Evolutionary conservation across 345 rosid species (phyloP), one percentile per base, ranked within the genome.

Genomic region (Bruguiera sexangula): DNA sequence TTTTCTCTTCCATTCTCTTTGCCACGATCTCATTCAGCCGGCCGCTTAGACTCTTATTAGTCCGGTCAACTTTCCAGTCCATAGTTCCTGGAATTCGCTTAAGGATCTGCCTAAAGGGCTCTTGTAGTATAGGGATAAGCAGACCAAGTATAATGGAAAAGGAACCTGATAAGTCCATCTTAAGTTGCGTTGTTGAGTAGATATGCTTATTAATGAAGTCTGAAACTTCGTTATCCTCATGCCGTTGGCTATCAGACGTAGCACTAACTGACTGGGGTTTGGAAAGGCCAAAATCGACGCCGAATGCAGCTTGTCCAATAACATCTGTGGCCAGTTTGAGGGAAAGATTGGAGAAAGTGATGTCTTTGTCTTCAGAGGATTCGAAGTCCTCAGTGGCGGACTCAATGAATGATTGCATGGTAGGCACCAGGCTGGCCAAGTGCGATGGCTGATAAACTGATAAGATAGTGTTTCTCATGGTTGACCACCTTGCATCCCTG

Each of bases 361-460:
- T 62, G 75, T 89, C 97, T 60, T 73, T 68, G 50, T 78, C 73
- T 22, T 51, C 18, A 5, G 69, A 74, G 6, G 84, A 74, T 3
- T 76, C 73, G 53, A 94, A 87, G 70, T 80, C 80, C 37, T 77
- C 78, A 32, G 88, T 85, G 18, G 96, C 90, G 48, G 83, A 78
- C 48, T 83, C 90, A 50, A 94, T 84, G 79, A 79, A 86, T 39
- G 71, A 75, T 58, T 88, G 95, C 93, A 91, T 88, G 59, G 88
- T 86, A 21, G 98, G 97, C 36, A 91, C 73, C 22, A 94, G 85
- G 75, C 93, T 82, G 0, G 90, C 84, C 6, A 94, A 79, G 75
- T 94, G 86, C 19, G 97, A 94, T 67, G 98, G 93, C 70, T 91
- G 97, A 80, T 89, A 91, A 27, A 94, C 86, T 53, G 95, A 94